Evolutionary conservation across 2,329 filamentous ascomycete genomes (phyloP).

Genomic region (Colletotrichum lentis): DNA sequence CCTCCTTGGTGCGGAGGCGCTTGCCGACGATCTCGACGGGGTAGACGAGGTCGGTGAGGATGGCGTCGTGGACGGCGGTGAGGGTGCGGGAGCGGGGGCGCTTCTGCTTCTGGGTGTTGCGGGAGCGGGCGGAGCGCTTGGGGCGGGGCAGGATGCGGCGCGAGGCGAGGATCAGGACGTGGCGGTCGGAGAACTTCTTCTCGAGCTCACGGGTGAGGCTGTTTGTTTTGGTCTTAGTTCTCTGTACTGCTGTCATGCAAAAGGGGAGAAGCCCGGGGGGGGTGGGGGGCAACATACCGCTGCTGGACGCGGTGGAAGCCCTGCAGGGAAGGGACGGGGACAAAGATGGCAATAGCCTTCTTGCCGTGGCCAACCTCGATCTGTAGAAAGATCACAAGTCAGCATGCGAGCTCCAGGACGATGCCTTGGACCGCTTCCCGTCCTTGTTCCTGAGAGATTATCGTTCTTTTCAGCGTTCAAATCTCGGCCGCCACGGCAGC

Average conservation of each 20-base stretch:
- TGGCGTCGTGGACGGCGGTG: conserved; percentile 97
- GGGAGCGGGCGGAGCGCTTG: conserved; percentile 96
- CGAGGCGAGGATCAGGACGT: conserved; percentile 98
- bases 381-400: conserved; percentile 75
- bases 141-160: conserved; percentile 98
- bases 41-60: conserved; percentile 98
- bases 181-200: conserved; percentile 99
- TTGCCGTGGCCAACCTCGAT: conserved; percentile 99
- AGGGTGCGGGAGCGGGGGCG: conserved; percentile 96
- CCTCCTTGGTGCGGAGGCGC: conserved; percentile 98
- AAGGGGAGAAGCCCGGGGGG: not conserved
- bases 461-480: conserved; percentile 40
- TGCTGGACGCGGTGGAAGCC: conserved; percentile 99
- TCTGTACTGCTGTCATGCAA: not conserved
- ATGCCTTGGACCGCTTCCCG: conserved; percentile 79
- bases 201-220: conserved; percentile 99
- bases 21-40: conserved; percentile 99
- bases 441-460: conserved; percentile 64
- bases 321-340: conserved; percentile 97
- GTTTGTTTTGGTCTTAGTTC: not conserved
- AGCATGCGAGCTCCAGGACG: conserved; percentile 79
- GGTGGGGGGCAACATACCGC: conserved; percentile 73
- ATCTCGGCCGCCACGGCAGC: conserved; percentile 39
- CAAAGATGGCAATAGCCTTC: conserved; percentile 99
- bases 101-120: conserved; percentile 98